Conservation (phyloP, 192 early-diverging fungal species). For the Backusella psychrophila region DNA sequence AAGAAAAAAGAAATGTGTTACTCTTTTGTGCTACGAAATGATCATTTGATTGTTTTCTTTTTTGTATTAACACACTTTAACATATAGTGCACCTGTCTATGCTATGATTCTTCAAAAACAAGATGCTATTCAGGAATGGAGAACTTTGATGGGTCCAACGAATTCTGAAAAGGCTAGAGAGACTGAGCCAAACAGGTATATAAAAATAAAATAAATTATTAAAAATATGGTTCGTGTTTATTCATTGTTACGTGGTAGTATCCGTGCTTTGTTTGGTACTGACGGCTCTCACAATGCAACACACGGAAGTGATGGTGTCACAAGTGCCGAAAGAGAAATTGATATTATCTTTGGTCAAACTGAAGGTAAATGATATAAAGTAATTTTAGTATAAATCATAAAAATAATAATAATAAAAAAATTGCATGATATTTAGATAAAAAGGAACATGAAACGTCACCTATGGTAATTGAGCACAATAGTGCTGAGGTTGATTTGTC, state of each 20-base stretch:
- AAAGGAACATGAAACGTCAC: background rate
- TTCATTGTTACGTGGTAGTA: conserved; percentile 12
- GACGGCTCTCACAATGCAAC: conserved; percentile 55
- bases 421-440: background rate
- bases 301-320: conserved; percentile 48
- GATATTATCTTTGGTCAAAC: conserved; percentile 39
- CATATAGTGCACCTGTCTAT: conserved; percentile 37
- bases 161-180: conserved; percentile 36
- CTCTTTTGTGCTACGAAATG: background rate
- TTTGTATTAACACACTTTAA: background rate
- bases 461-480: conserved; percentile 4
- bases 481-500: conserved; percentile 7
- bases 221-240: background rate
- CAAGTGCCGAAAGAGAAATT: conserved; percentile 45
- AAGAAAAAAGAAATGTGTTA: background rate
- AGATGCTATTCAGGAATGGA: conserved; percentile 49
- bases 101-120: conserved; percentile 54
- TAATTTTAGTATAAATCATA: background rate
- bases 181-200: conserved; percentile 36
- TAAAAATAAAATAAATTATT: background rate
- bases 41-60: conserved; percentile 1
- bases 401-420: background rate
- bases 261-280: conserved; percentile 53
- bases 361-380: background rate
- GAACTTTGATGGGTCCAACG: conserved; percentile 50